Percentiles rank a stretch among this genome's conserved stretches.
Conservation (phyloP, 805 yeast species). For the Cyberlindnera meyerae region DNA sequence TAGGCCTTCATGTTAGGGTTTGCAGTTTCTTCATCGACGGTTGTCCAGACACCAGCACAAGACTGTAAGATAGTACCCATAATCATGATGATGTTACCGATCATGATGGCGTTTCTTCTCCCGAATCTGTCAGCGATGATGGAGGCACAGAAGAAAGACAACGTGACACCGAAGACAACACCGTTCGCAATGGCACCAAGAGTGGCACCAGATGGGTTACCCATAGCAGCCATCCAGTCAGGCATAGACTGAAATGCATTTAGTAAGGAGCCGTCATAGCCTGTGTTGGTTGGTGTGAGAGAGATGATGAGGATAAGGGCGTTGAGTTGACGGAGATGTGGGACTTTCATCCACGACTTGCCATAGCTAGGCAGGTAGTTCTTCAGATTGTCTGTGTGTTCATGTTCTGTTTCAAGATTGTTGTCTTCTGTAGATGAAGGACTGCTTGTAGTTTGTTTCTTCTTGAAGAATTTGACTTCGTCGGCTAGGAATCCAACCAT, state of each 20-base stretch:
- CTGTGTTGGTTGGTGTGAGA: constrained; percentile 43
- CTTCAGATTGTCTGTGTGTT: constrained; percentile 10
- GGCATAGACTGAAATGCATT: constrained; percentile 45
- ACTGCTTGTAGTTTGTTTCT: constrained; percentile 3
- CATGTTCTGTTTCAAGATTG: not conserved
- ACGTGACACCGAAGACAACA: constrained; percentile 36
- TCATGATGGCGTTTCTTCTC: constrained; percentile 31
- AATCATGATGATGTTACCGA: constrained; percentile 23
- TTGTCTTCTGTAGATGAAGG: not conserved
- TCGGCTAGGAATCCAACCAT: constrained; percentile 21
- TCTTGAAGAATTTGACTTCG: constrained; percentile 19
- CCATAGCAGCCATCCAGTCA: constrained; percentile 37
- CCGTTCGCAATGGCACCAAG: constrained; percentile 41
- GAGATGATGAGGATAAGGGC: constrained; percentile 36
- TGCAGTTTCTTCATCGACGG: constrained; percentile 4
- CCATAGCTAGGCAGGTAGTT: constrained; percentile 24
- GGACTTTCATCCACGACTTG: constrained; percentile 32
- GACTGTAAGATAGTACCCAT: constrained; percentile 26
- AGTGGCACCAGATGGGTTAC: constrained; percentile 34
- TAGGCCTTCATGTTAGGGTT: constrained; percentile 18
- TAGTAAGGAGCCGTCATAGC: constrained; percentile 45
- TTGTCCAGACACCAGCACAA: constrained; percentile 23
- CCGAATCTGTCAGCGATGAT: constrained; percentile 35
- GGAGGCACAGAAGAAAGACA: constrained; percentile 28
- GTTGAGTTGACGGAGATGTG: constrained; percentile 36